A percentile compares a stretch with the other conserved stretches of the same genome.
Evolutionary conservation across 345 rosid species (phyloP).

Genomic region (Ceriops zippeliana): DNA sequence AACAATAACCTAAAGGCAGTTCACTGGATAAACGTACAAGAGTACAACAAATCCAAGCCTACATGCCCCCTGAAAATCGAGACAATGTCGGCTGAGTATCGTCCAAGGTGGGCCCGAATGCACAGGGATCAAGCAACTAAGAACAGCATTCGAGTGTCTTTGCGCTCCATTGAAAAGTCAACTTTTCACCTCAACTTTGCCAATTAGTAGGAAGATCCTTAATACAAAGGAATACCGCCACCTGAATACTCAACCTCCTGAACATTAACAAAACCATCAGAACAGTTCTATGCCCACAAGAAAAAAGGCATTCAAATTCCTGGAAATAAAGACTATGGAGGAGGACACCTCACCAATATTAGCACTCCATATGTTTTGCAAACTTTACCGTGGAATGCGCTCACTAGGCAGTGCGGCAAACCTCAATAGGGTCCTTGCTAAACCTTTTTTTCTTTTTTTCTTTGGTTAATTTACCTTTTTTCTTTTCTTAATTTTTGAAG

Average conservation of each 20-base stretch:
- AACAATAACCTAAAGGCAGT: neutral
- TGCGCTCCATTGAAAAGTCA: neutral
- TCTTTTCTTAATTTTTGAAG: no score
- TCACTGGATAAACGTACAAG: neutral
- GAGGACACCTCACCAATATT: neutral
- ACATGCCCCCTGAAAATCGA: neutral
- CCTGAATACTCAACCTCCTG: conserved; percentile 98
- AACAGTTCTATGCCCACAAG: neutral
- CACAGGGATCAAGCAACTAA: neutral
- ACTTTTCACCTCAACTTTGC: neutral
- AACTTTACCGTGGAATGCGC: no score
- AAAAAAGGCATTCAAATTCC: neutral
- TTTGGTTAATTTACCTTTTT: no score
- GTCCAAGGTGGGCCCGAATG: neutral
- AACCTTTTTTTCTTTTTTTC: no score
- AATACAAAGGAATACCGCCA: conserved; percentile 63
- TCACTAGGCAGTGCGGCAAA: no score
- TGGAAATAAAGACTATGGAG: neutral
- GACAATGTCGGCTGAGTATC: neutral
- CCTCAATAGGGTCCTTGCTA: no score
- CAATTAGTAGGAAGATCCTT: neutral
- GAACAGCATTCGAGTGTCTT: neutral
- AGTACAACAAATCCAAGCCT: conserved; percentile 7
- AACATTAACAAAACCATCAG: conserved; percentile 12
- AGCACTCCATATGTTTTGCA: neutral